Conservation (phyloP, 208 protist genomes). For the Trypanosoma scelopori region DNA sequence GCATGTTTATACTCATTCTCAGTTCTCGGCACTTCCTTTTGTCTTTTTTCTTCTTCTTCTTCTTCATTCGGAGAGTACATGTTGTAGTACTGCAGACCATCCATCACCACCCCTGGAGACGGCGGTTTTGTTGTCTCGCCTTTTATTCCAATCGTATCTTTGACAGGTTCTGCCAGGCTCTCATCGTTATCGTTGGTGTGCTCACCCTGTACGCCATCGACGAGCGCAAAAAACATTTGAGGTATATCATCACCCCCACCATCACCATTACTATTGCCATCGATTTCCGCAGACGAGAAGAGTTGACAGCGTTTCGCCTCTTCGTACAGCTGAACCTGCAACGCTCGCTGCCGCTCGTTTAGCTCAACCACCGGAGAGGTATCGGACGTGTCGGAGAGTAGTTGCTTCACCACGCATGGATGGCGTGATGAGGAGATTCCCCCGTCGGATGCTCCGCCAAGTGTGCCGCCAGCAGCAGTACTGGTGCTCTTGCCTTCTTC, state of each 20-base stretch:
- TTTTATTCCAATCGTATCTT: not conserved
- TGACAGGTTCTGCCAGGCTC: not conserved
- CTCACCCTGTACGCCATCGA: not conserved
- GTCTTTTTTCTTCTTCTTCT: not conserved
- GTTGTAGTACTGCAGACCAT: slow-evolving; percentile 8
- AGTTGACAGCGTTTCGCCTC: slow-evolving; percentile 20
- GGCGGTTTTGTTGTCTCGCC: not conserved
- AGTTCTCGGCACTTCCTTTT: not conserved
- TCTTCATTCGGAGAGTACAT: slow-evolving; percentile 12
- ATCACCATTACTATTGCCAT: not conserved
- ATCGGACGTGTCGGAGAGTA: not conserved
- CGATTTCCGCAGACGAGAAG: not conserved
- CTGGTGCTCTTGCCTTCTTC: not conserved
- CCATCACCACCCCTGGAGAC: slow-evolving; percentile 1
- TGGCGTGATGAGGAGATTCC: too few relatives aligned
- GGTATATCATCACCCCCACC: not conserved
- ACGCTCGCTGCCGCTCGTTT: slow-evolving; percentile 20
- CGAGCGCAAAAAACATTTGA: too few relatives aligned
- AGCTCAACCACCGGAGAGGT: not conserved
- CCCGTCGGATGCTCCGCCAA: too few relatives aligned
- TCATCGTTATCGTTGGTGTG: not conserved
- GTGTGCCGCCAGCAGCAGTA: not conserved
- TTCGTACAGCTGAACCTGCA: slow-evolving; percentile 21
- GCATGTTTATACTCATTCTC: too few relatives aligned
- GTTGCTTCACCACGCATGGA: not conserved